Evolutionary conservation across 108 stramenopile species (phyloP).

Genomic region (Cyclotella baltica): DNA sequence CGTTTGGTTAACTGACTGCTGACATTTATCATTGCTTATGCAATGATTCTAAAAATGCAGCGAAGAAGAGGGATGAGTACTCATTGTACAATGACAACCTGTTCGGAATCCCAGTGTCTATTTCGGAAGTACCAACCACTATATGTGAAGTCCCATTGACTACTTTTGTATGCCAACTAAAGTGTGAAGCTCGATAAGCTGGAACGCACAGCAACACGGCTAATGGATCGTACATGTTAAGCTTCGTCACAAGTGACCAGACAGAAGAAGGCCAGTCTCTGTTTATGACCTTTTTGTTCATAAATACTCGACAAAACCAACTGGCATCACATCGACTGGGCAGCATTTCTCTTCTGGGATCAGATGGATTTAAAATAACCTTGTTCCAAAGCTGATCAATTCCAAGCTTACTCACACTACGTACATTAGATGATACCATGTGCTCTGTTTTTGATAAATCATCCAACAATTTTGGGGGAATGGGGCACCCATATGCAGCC

Average conservation of each 20-base stretch:
- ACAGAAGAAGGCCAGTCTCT: conserved; percentile 39
- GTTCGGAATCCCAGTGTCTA: conserved; percentile 44
- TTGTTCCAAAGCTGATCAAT: conserved; percentile 57
- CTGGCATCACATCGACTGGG: conserved; percentile 50
- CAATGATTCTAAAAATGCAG: conserved; percentile 39
- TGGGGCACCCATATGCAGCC: conserved; percentile 57
- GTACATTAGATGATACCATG: conserved; percentile 52
- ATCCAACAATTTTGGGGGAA: conserved; percentile 46
- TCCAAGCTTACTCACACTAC: conserved; percentile 39
- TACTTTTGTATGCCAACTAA: conserved; percentile 38
- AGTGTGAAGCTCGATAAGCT: conserved; percentile 44
- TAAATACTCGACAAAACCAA: conserved; percentile 54
- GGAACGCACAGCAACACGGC: conserved; percentile 49
- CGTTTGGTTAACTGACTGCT: neutral
- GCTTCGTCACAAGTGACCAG: conserved; percentile 45
- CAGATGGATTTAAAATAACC: conserved; percentile 39
- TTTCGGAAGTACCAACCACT: conserved; percentile 44
- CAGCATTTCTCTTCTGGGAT: conserved; percentile 51
- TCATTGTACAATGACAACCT: conserved; percentile 39
- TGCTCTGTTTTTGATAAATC: conserved; percentile 46
- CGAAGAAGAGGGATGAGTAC: conserved; percentile 44
- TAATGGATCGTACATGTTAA: conserved; percentile 57
- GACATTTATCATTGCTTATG: conserved; percentile 21
- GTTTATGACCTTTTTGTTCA: conserved; percentile 26
- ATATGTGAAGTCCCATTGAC: conserved; percentile 47